Percentiles rank a stretch among this genome's conserved stretches.
These are phyloP conservation scores for Candida sp. DNA, from an alignment of 1,139 yeast species.

Conservation along the genomic window DNA sequence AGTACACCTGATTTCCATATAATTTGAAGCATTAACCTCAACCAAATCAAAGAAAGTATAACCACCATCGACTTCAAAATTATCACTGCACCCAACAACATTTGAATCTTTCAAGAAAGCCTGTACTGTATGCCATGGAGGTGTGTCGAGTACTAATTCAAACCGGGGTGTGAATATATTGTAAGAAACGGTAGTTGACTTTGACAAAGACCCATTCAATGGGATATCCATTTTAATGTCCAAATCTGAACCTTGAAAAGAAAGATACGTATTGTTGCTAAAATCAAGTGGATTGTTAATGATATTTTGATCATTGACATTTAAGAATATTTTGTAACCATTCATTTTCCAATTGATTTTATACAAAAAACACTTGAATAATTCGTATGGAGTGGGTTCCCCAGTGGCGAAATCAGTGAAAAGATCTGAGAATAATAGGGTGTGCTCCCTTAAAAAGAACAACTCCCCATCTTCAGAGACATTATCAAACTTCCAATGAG, in stretches of 20 bases:
- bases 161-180: conserved; percentile 56
- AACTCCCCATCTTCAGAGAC: conserved; percentile 51
- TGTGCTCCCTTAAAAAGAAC: conserved; percentile 82
- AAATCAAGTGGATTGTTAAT: conserved; percentile 86
- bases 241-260: conserved; percentile 67
- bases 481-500: conserved; percentile 63
- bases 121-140: conserved; percentile 87
- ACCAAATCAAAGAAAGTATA: conserved; percentile 60
- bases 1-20: conserved; percentile 58
- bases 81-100: conserved; percentile 60
- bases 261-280: conserved; percentile 71
- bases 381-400: conserved; percentile 67
- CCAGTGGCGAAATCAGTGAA: conserved; percentile 77
- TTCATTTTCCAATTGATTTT: conserved; percentile 54
- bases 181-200: conserved; percentile 55
- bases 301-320: conserved; percentile 84
- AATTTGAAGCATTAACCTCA: conserved; percentile 66
- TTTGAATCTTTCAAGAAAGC: conserved; percentile 63
- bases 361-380: conserved; percentile 70
- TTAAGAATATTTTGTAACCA: conserved; percentile 62
- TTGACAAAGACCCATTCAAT: conserved; percentile 53
- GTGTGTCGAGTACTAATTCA: conserved; percentile 66
- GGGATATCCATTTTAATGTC: conserved; percentile 54
- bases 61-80: conserved; percentile 61
- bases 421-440: conserved; percentile 69